Evolutionary conservation across 1,284 basidiomycete genomes (phyloP).

Genomic region (Tetrapyrgos nigripes): DNA sequence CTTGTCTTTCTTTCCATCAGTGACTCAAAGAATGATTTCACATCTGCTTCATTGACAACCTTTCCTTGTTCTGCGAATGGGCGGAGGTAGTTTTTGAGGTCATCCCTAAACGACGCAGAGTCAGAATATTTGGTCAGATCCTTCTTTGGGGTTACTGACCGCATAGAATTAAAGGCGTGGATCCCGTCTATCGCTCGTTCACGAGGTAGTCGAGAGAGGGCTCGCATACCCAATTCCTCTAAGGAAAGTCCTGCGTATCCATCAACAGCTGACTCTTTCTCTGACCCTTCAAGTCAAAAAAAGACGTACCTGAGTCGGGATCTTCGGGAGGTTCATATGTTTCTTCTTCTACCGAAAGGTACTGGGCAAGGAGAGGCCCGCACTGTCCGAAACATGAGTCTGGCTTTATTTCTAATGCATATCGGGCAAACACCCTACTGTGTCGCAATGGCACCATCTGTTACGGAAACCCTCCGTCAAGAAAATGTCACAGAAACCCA

Average conservation of each 20-base stretch:
- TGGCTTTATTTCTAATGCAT: background rate
- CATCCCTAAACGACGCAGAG: conserved; percentile 54
- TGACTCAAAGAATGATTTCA: conserved; percentile 70
- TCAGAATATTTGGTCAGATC: background rate
- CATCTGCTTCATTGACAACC: conserved; percentile 76
- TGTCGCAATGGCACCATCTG: conserved; percentile 74
- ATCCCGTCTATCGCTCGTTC: conserved; percentile 82
- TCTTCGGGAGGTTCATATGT: conserved; percentile 84
- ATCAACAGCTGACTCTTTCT: conserved; percentile 9
- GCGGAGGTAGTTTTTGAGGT: conserved; percentile 72
- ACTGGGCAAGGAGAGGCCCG: conserved; percentile 58
- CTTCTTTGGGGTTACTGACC: conserved; percentile 48
- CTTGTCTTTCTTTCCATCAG: conserved; percentile 15
- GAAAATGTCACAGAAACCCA: conserved; percentile 74
- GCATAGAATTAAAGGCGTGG: conserved; percentile 79
- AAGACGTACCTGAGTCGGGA: conserved; percentile 69
- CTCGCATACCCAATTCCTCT: conserved; percentile 82
- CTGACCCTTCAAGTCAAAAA: conserved; percentile 7
- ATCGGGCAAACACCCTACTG: conserved; percentile 45
- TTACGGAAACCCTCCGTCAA: conserved; percentile 72
- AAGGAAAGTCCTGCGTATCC: conserved; percentile 63
- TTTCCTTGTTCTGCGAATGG: conserved; percentile 81
- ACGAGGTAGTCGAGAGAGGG: conserved; percentile 70
- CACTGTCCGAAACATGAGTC: conserved; percentile 49
- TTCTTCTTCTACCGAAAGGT: conserved; percentile 77